Conservation (phyloP, 345 rosid species). For the Microcos paniculata region DNA sequence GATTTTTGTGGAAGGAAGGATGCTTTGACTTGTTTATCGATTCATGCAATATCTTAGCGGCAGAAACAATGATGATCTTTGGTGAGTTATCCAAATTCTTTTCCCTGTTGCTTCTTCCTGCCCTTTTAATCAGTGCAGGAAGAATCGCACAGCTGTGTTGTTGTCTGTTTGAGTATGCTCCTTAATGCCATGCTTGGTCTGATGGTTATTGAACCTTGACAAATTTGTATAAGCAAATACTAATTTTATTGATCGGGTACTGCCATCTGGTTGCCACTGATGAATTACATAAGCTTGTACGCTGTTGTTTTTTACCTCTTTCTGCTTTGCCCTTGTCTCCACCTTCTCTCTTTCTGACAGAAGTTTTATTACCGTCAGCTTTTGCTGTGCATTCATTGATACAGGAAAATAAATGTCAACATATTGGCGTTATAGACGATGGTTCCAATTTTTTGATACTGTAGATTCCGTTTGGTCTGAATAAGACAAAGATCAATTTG, state of each 20-base stretch:
- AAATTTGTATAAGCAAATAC: background rate
- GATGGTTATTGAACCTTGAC: background rate
- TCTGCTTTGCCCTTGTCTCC: background rate
- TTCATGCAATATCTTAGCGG: background rate
- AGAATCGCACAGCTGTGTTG: background rate
- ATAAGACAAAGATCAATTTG: background rate
- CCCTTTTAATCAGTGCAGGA: background rate
- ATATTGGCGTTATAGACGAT: background rate
- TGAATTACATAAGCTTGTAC: background rate
- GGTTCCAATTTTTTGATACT: background rate
- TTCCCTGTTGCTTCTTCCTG: background rate
- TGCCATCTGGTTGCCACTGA: background rate
- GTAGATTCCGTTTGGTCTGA: background rate
- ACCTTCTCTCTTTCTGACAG: background rate
- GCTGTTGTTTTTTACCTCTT: background rate
- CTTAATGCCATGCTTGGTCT: background rate
- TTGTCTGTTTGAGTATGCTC: conserved; percentile 2
- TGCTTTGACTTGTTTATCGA: background rate
- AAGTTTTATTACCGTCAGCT: background rate
- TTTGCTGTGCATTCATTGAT: background rate
- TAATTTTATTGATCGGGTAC: background rate
- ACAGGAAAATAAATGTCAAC: background rate
- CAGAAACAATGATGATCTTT: conserved; percentile 4
- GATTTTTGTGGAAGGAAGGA: conserved; percentile 8
- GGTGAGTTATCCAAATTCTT: background rate